Conservation (phyloP, 805 yeast genomes). For the Candida easanensis region DNA sequence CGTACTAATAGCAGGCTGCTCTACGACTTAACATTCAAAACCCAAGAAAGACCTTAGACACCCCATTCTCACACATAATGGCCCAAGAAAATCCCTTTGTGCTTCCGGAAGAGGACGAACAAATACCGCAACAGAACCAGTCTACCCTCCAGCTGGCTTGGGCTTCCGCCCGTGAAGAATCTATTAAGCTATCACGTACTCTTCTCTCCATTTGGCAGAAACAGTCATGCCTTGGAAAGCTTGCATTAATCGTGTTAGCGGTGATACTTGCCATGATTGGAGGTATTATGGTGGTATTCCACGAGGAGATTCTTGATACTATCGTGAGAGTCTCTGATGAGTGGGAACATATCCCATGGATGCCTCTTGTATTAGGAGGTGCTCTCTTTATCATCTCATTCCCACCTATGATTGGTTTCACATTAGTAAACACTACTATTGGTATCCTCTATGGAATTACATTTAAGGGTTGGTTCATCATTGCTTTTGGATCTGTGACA, state of each 20-base stretch:
- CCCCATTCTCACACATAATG: too few species aligned
- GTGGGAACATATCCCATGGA: slow-evolving; percentile 27
- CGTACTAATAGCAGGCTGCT: too few species aligned
- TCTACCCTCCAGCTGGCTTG: slow-evolving; percentile 2
- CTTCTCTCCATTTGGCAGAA: slow-evolving; percentile 12
- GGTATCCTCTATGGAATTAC: slow-evolving; percentile 86
- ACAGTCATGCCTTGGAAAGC: slow-evolving; percentile 18
- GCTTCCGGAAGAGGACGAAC: not conserved
- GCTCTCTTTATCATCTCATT: slow-evolving; percentile 69
- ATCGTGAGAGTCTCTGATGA: slow-evolving; percentile 26
- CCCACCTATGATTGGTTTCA: slow-evolving; percentile 88
- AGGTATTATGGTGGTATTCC: slow-evolving; percentile 15
- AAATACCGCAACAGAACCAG: not conserved
- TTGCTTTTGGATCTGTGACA: slow-evolving; percentile 62
- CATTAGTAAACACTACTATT: slow-evolving; percentile 58
- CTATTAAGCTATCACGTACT: slow-evolving; percentile 1
- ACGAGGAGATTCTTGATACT: slow-evolving; percentile 15
- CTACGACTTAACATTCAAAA: too few species aligned
- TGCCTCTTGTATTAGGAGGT: slow-evolving; percentile 45
- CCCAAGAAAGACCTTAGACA: too few species aligned
- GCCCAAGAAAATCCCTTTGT: slow-evolving; percentile 10
- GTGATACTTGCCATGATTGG: slow-evolving; percentile 6
- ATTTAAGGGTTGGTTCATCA: slow-evolving; percentile 69
- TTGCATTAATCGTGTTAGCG: slow-evolving; percentile 2
- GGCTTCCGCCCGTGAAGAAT: slow-evolving; percentile 4